These are phyloP conservation scores for Eucalyptus guilfoylei DNA, from an alignment of 345 rosid genomes.

Conservation along the genomic window DNA sequence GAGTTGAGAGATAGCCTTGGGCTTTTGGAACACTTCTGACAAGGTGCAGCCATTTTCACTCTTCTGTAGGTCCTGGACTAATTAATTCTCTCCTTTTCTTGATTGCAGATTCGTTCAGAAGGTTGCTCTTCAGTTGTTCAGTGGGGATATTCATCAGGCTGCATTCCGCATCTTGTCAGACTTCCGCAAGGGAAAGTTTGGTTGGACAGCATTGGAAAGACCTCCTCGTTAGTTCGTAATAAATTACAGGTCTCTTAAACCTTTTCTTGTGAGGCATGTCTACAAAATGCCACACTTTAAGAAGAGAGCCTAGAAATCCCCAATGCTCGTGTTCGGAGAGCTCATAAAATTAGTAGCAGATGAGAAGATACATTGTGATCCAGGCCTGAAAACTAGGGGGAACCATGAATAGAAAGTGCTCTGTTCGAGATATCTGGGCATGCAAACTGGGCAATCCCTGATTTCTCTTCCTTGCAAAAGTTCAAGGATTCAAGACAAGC, in stretches of 20 bases:
- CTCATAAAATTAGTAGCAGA: background rate
- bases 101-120: constrained; percentile 65
- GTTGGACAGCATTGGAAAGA: constrained; percentile 72
- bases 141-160: constrained; percentile 79
- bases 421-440: background rate
- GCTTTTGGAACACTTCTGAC: background rate
- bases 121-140: constrained; percentile 63
- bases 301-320: background rate
- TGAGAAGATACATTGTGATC: background rate
- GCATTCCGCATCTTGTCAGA: constrained; percentile 70
- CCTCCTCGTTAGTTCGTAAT: constrained; percentile 1
- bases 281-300: background rate
- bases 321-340: background rate
- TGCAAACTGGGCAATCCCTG: background rate
- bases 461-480: background rate
- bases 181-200: constrained; percentile 86
- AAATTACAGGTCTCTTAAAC: background rate
- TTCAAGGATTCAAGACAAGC: background rate
- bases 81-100: background rate
- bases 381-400: background rate
- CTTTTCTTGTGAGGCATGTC: background rate
- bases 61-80: background rate
- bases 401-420: background rate
- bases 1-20: background rate
- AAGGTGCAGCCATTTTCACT: background rate